Evolutionary conservation across 129 eudicot species (phyloP).

Genomic region (Apium graveolens): DNA sequence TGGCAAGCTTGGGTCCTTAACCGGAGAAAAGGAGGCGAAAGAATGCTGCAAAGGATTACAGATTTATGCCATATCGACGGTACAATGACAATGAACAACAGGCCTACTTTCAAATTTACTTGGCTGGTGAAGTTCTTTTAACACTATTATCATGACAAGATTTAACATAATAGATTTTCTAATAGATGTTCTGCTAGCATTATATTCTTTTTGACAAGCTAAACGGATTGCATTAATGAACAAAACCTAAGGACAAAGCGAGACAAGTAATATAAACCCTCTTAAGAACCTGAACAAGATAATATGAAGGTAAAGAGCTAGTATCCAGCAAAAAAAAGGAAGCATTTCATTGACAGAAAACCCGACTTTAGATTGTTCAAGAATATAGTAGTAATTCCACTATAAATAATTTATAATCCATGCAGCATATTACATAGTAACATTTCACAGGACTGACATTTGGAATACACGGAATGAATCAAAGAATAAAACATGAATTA

Average conservation of each 20-base stretch:
- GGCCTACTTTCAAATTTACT: not conserved
- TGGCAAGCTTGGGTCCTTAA: constrained; percentile 71
- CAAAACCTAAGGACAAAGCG: not conserved
- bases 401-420: not conserved
- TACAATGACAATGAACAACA: constrained; percentile 25
- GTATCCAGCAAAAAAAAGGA: too few species aligned
- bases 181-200: not conserved
- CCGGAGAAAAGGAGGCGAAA: constrained; percentile 78
- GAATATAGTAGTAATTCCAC: too few species aligned
- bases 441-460: too few species aligned
- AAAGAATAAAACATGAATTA: not conserved
- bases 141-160: not conserved
- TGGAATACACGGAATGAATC: not conserved
- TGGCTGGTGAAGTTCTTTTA: not conserved
- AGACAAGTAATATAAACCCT: not conserved
- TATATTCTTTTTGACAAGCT: not conserved
- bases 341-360: too few species aligned
- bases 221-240: not conserved
- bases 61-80: constrained; percentile 75
- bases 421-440: not conserved
- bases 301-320: not conserved
- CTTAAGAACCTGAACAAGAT: too few species aligned
- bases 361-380: not conserved
- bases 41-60: constrained; percentile 81
- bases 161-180: too few species aligned